phyloP scores from a whole-genome alignment of 1,284 basidiomycete genomes.

The Ustilago nuda region DNA sequence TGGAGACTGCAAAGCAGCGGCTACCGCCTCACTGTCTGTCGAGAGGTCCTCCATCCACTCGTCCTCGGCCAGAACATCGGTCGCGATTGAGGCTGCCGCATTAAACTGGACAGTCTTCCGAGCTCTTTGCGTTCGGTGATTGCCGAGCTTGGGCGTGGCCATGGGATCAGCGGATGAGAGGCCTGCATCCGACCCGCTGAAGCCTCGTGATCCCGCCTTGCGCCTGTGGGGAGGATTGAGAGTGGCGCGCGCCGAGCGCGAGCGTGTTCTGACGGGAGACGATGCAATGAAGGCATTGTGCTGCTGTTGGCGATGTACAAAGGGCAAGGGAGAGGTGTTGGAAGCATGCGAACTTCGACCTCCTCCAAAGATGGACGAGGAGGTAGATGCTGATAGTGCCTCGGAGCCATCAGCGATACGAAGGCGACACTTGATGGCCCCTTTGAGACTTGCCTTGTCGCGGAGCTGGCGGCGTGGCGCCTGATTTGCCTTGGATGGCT shows the following conservation, averaged over 20 bases:
- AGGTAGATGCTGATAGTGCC: constrained; percentile 35
- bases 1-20: constrained; percentile 7
- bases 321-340: constrained; percentile 31
- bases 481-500: constrained; percentile 27
- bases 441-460: constrained; percentile 21
- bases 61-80: constrained; percentile 19
- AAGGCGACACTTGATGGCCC: constrained; percentile 21
- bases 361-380: constrained; percentile 45
- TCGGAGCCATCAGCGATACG: constrained; percentile 31
- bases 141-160: constrained; percentile 36
- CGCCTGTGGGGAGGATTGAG: constrained; percentile 19
- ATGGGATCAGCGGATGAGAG: constrained; percentile 24
- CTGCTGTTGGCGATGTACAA: constrained; percentile 25
- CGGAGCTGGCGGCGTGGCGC: constrained; percentile 33
- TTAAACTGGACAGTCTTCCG: constrained; percentile 35
- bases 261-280: constrained; percentile 50
- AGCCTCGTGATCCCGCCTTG: constrained; percentile 16
- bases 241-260: constrained; percentile 36
- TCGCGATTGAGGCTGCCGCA: background rate
- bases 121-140: constrained; percentile 23
- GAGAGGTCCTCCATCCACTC: constrained; percentile 47
- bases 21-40: constrained; percentile 24
- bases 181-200: constrained; percentile 18
- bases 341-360: constrained; percentile 46
- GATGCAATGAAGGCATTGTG: constrained; percentile 51